Evolutionary conservation across 1,284 basidiomycete species (phyloP).

Genomic region (Xanthoconium separans): DNA sequence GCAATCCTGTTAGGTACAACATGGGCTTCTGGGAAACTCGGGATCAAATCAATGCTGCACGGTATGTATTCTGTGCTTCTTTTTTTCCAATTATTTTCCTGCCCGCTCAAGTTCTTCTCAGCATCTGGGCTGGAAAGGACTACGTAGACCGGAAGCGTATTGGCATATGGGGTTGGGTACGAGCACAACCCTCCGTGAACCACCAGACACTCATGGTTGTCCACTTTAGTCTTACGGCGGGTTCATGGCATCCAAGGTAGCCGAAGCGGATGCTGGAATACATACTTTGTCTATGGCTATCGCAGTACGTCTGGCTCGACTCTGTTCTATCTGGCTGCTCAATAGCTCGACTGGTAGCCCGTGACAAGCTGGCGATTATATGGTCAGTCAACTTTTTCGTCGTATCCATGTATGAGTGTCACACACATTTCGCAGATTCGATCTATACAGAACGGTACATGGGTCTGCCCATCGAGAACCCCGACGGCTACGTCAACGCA

Average conservation of each 20-base stretch:
- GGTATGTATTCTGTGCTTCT: conserved; percentile 38
- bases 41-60: conserved; percentile 88
- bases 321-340: background rate
- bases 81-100: conserved; percentile 6
- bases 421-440: conserved; percentile 53
- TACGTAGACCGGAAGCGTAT: conserved; percentile 83
- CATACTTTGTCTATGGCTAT: conserved; percentile 89
- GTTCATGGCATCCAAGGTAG: conserved; percentile 88
- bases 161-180: conserved; percentile 94
- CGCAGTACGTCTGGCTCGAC: conserved; percentile 56
- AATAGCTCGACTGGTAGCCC: conserved; percentile 47
- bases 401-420: background rate
- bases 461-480: conserved; percentile 78
- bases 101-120: conserved; percentile 28
- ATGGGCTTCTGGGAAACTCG: conserved; percentile 84
- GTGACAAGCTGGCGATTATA: conserved; percentile 87
- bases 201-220: conserved; percentile 6
- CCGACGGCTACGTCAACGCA: conserved; percentile 79
- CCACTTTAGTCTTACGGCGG: conserved; percentile 81
- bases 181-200: conserved; percentile 27
- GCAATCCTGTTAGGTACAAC: conserved; percentile 83
- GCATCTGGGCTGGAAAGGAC: conserved; percentile 71
- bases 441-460: conserved; percentile 98
- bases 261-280: conserved; percentile 83
- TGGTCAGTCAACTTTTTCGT: conserved; percentile 45